Evolutionary conservation across 768 basidiomycete genomes (phyloP).

Genomic region (Serendipita indica): DNA sequence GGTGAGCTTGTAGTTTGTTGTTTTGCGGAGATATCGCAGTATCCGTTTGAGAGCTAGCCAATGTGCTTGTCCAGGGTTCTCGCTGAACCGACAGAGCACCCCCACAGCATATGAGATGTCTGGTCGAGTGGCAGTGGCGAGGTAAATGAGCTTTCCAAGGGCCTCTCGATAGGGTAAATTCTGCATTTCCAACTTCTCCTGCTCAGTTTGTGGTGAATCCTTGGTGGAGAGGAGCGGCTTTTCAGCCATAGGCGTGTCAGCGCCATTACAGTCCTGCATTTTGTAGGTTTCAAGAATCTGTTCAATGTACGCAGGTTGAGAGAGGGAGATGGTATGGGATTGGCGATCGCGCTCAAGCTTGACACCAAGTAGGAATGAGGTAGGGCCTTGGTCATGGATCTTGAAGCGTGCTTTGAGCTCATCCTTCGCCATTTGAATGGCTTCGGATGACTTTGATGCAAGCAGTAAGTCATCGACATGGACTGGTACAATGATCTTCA

Average conservation of each 20-base stretch:
- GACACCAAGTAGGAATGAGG: slow-evolving; percentile 4
- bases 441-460: not conserved
- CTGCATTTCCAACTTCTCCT: slow-evolving; percentile 10
- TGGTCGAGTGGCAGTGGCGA: slow-evolving; percentile 23
- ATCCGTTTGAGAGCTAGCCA: slow-evolving; percentile 9
- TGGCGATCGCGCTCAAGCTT: slow-evolving; percentile 17
- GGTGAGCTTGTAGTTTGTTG: not conserved
- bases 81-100: slow-evolving; percentile 10
- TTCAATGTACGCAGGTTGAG: slow-evolving; percentile 17
- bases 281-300: slow-evolving; percentile 14
- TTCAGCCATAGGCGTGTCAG: slow-evolving; percentile 16
- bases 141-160: slow-evolving; percentile 17
- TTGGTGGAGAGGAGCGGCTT: slow-evolving; percentile 6
- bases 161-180: slow-evolving; percentile 20
- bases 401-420: slow-evolving; percentile 4
- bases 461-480: slow-evolving; percentile 8
- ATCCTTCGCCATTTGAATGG: not conserved
- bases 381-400: not conserved
- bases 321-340: slow-evolving; percentile 14
- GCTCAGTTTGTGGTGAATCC: not conserved
- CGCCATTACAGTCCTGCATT: slow-evolving; percentile 17
- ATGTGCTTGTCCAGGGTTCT: slow-evolving; percentile 2
- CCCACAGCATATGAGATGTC: slow-evolving; percentile 28
- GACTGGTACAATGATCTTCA: not conserved
- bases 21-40: slow-evolving; percentile 5